Evolutionary conservation across 2,329 filamentous ascomycete genomes (phyloP).

Genomic region (Leptosphaerulina australis): DNA sequence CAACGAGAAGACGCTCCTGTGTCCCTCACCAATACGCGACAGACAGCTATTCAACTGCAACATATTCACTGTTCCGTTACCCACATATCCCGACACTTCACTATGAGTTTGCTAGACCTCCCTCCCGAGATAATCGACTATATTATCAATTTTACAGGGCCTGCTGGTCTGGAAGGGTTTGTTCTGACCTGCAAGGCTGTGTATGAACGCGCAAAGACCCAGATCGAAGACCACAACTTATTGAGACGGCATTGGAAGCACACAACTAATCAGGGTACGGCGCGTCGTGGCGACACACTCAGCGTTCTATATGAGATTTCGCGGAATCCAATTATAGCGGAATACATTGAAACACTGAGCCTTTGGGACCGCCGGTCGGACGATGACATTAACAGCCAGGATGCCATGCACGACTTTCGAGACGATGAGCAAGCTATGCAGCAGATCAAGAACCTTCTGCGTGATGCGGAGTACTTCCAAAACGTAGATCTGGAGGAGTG

Average conservation of each 20-base stretch:
- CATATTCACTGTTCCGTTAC: background rate
- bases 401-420: slow-evolving; percentile 23
- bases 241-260: slow-evolving; percentile 34
- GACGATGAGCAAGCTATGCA: slow-evolving; percentile 27
- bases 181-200: slow-evolving; percentile 41
- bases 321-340: slow-evolving; percentile 33
- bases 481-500: slow-evolving; percentile 29
- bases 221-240: slow-evolving; percentile 38
- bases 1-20: background rate
- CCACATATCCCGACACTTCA: background rate
- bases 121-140: slow-evolving; percentile 43
- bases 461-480: slow-evolving; percentile 22
- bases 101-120: slow-evolving; percentile 42
- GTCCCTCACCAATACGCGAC: background rate
- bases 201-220: slow-evolving; percentile 31
- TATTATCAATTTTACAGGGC: slow-evolving; percentile 37
- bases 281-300: slow-evolving; percentile 30
- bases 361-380: slow-evolving; percentile 34
- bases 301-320: slow-evolving; percentile 36
- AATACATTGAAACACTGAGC: slow-evolving; percentile 39
- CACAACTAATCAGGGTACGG: slow-evolving; percentile 23
- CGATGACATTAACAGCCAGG: slow-evolving; percentile 4
- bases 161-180: slow-evolving; percentile 37
- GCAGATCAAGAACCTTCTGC: slow-evolving; percentile 29
- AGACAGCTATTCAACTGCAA: background rate